Conservation (phyloP, 345 rosid species). For the Lumnitzera racemosa region DNA sequence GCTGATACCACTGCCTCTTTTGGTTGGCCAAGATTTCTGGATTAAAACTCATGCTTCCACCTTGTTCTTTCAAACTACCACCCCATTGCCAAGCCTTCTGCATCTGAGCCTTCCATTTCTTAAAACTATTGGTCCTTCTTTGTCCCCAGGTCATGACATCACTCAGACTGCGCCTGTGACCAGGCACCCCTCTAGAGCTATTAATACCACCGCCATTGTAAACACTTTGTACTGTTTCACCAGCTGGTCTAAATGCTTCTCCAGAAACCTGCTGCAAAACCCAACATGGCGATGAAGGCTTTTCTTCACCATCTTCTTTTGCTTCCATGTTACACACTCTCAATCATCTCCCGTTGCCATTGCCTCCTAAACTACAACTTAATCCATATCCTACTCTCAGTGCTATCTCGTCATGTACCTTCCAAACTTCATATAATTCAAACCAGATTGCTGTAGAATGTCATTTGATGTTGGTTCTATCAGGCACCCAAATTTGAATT, state of each 20-base stretch:
- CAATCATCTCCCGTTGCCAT: constrained; percentile 18
- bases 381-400: too few species aligned
- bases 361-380: too few species aligned
- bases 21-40: constrained; percentile 95
- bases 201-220: constrained; percentile 11
- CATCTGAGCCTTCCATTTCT: constrained; percentile 63
- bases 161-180: constrained; percentile 53
- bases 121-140: constrained; percentile 35
- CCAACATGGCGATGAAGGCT: constrained; percentile 19
- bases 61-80: constrained; percentile 41
- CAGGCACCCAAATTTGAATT: too few species aligned
- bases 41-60: constrained; percentile 46
- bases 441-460: too few species aligned
- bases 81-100: constrained; percentile 90
- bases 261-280: constrained; percentile 27
- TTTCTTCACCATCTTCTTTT: constrained; percentile 43
- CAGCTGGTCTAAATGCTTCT: constrained; percentile 42
- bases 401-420: too few species aligned
- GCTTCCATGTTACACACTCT: constrained; percentile 32
- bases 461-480: too few species aligned
- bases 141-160: constrained; percentile 34
- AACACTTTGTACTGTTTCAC: constrained; percentile 30
- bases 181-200: neutral
- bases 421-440: too few species aligned
- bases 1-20: constrained; percentile 97